Conservation (phyloP, 441 rosid species). For the Lepidium campestre region DNA sequence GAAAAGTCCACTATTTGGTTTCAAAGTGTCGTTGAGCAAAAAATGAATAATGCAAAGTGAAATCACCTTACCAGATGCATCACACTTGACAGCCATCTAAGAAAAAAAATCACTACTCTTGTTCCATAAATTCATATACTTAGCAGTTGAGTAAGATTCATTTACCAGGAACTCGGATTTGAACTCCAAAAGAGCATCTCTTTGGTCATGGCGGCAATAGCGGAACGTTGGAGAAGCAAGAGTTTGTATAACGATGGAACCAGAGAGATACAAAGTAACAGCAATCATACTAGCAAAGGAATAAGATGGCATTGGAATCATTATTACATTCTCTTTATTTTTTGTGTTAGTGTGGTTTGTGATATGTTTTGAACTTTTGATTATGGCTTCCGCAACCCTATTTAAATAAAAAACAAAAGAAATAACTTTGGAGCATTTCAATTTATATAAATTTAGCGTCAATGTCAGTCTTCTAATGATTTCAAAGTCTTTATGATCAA, state of each 20-base stretch:
- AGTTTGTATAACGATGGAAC: neutral
- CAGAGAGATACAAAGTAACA: neutral
- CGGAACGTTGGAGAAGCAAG: neutral
- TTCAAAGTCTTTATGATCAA: neutral
- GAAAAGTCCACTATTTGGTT: neutral
- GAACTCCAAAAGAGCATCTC: neutral
- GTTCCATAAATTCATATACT: neutral
- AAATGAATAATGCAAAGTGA: neutral
- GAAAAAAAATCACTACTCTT: neutral
- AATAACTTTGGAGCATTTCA: neutral
- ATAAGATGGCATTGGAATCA: neutral
- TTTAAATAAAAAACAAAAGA: neutral
- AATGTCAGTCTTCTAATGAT: neutral
- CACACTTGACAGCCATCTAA: neutral
- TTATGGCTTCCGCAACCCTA: neutral
- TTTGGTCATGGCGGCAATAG: neutral
- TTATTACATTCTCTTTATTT: neutral
- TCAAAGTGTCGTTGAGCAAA: neutral
- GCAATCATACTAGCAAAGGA: neutral
- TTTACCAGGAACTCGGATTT: neutral
- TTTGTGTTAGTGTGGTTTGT: neutral
- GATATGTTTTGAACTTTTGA: neutral
- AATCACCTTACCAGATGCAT: neutral
- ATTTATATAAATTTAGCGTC: neutral
- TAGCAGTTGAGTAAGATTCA: too few species aligned